Percentiles rank a stretch among this genome's conserved stretches.
Conservation (phyloP, 2,329 filamentous ascomycete genomes). For the Monosporascus sp. region DNA sequence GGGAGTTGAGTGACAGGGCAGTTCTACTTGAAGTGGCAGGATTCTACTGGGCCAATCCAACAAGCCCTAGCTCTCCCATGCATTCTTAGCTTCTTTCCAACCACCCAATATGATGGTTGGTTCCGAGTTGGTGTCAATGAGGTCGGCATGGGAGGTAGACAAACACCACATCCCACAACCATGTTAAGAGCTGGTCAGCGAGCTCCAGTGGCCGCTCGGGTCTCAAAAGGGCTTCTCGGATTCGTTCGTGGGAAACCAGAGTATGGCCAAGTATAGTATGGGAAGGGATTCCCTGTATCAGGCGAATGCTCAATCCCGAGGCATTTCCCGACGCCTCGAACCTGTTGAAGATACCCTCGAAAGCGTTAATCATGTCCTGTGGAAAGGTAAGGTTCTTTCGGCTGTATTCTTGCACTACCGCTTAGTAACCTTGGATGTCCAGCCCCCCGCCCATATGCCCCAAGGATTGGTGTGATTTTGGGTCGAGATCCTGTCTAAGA, state of each 20-base stretch:
- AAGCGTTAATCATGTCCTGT: neutral
- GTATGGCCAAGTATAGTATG: neutral
- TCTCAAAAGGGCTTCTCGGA: neutral
- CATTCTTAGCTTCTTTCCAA: neutral
- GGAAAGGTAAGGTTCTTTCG: neutral
- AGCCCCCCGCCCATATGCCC: neutral
- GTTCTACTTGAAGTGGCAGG: neutral
- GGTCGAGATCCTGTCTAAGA: neutral
- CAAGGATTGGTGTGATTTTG: neutral
- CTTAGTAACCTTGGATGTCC: neutral
- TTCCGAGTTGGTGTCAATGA: no score
- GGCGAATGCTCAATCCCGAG: neutral
- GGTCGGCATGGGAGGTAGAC: neutral
- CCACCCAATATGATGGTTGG: no score
- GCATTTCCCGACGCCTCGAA: neutral
- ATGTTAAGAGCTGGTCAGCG: neutral
- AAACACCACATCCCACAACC: neutral
- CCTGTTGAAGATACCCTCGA: neutral
- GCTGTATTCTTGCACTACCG: neutral
- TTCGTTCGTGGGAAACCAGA: neutral
- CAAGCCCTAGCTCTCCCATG: constrained; percentile 1
- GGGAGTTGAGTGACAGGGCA: no score
- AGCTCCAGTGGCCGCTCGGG: neutral
- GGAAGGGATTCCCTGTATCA: neutral
- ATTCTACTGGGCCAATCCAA: constrained; percentile 5